Evolutionary conservation across 2,329 filamentous ascomycete genomes (phyloP).

Genomic region (Aspergillus chevalieri): DNA sequence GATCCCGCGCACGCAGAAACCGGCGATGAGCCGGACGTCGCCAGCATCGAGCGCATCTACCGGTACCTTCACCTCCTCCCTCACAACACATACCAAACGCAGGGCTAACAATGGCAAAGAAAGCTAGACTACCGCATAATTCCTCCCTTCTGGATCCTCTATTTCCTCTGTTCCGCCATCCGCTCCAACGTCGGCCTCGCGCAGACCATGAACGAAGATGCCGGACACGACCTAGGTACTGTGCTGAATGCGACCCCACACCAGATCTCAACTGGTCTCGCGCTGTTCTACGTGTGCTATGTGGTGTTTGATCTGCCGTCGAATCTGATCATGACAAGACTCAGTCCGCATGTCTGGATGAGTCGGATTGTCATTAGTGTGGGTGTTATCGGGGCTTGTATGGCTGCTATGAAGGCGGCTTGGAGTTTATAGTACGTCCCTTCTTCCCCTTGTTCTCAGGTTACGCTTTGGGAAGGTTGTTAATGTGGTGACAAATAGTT

Average conservation of each 20-base stretch:
- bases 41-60: conserved; percentile 32
- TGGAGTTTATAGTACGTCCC: conserved; percentile 71
- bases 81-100: not conserved
- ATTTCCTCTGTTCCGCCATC: conserved; percentile 88
- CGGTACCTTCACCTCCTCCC: conserved; percentile 15
- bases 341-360: conserved; percentile 88
- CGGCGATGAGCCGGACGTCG: conserved; percentile 16
- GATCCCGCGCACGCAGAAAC: conserved; percentile 10
- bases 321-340: conserved; percentile 78
- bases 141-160: conserved; percentile 79
- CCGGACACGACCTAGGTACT: conserved; percentile 67
- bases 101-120: conserved; percentile 21
- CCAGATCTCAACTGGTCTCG: conserved; percentile 76
- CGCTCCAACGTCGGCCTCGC: conserved; percentile 86
- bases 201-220: conserved; percentile 79
- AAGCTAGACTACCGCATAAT: conserved; percentile 56
- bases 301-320: conserved; percentile 84
- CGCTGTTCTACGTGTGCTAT: conserved; percentile 88
- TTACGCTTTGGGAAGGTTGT: not conserved
- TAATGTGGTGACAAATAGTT: conserved; percentile 17
- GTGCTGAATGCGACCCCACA: conserved; percentile 64
- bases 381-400: conserved; percentile 74
- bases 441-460: no score
- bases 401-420: conserved; percentile 71
- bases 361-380: conserved; percentile 83